These are phyloP conservation scores for bread wheat (Triticum aestivum) DNA, from an alignment of 176 grass and related monocot genomes.

Conservation along the genomic window IWGSC_CS_RefSeq_v2.1 NC_057806.1:344739673-344740172, in stretches of 20 bases:
- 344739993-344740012: neutral
- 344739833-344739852: neutral
- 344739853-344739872: neutral
- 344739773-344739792: too few species aligned
- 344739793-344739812: too few species aligned
- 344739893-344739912: neutral
- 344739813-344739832: neutral
- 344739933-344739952: neutral
- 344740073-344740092: neutral
- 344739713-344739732: neutral
- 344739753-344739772: neutral
- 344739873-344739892: neutral
- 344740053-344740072: neutral
- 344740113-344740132: neutral
- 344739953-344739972: neutral
- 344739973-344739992: neutral
- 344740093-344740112: neutral
- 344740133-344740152: neutral
- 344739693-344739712: neutral
- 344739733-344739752: neutral
- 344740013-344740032: neutral
- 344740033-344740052: neutral
- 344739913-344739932: neutral
- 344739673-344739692: neutral
- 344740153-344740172: too few species aligned